Evolutionary conservation across 2,329 filamentous ascomycete genomes (phyloP), one percentile per base, ranked within the genome.

Genomic region (Botrytis byssoidea): DNA sequence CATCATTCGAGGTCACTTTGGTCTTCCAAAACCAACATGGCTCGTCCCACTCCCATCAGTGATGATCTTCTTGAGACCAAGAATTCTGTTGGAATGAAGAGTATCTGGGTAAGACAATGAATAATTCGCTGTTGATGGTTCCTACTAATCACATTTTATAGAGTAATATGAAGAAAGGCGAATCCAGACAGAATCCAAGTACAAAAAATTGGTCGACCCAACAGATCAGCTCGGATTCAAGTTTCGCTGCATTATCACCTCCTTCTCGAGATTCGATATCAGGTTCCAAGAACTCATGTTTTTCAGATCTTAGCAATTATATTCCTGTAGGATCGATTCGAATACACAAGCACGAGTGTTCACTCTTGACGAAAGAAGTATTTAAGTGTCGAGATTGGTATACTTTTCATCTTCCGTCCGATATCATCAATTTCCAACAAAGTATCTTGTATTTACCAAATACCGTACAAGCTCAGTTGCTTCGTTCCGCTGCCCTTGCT

Each of bases 281-380:
- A 18, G 12, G 7, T 18, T 66, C 44, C 64, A 18, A 6, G 1
- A 35, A 35, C 16, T 72, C 72, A 22, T 61, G 75, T 59, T 72
- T 75, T n/a, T 69, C 74, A 61, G 74, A 79, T 46, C 78, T 80
- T 10, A 73, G 59, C 4, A 80, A 76, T 51, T 80, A 78, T 55
- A 80, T 80, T 2, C 77, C 79, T 1, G 73, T 72, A 55, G 79
- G 79, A 7, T 78, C 77, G 66, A 69, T 80, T 16, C 77, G 79
- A 48, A 69, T 80, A 22, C 35, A 67, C 0, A 74, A 65, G 69
- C 51, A 46, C 6, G 67, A 76, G 6, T 75, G 73, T 44, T 64
- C 55, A n/a, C 55, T 75, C 42, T 51, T 73, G 2, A 29, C 29
- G 9, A 70, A 74, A 7, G 59, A 66, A 16, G 78, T 77, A 73